Conservation (phyloP, 805 yeast genomes). For the Yamadazyma endophytica region DNA sequence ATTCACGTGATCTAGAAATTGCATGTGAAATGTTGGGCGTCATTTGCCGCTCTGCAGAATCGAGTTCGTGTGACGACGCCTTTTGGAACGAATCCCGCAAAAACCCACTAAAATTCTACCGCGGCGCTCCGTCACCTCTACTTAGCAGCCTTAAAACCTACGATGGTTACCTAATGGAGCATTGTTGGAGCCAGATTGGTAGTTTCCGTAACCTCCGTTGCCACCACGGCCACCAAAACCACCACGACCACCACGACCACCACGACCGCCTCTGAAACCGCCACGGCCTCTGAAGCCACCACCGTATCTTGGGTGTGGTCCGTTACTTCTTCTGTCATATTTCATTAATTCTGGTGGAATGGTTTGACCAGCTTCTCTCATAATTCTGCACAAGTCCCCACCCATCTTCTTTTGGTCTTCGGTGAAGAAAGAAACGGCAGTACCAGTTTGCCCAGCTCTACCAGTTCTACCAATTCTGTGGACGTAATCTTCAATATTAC, state of each 20-base stretch:
- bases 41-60: too few species aligned
- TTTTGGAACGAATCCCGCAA: too few species aligned
- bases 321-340: constrained; percentile 62
- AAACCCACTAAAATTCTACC: too few species aligned
- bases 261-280: constrained; percentile 49
- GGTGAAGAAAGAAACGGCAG: constrained; percentile 92
- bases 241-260: constrained; percentile 47
- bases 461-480: constrained; percentile 99
- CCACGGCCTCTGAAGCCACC: constrained; percentile 57
- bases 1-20: constrained; percentile 7
- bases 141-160: constrained; percentile 36
- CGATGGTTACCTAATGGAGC: constrained; percentile 44
- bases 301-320: constrained; percentile 50
- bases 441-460: constrained; percentile 96
- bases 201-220: constrained; percentile 40
- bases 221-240: constrained; percentile 42
- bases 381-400: constrained; percentile 80
- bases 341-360: constrained; percentile 76
- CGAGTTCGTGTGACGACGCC: too few species aligned
- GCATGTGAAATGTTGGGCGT: constrained; percentile 9
- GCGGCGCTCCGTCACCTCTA: too few species aligned
- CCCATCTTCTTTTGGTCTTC: constrained; percentile 84
- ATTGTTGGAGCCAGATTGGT: constrained; percentile 43
- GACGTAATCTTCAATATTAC: constrained; percentile 96
- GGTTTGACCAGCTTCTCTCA: constrained; percentile 93